Conservation (phyloP, 306 rosid species). For the Gastrolobium bilobum region DNA sequence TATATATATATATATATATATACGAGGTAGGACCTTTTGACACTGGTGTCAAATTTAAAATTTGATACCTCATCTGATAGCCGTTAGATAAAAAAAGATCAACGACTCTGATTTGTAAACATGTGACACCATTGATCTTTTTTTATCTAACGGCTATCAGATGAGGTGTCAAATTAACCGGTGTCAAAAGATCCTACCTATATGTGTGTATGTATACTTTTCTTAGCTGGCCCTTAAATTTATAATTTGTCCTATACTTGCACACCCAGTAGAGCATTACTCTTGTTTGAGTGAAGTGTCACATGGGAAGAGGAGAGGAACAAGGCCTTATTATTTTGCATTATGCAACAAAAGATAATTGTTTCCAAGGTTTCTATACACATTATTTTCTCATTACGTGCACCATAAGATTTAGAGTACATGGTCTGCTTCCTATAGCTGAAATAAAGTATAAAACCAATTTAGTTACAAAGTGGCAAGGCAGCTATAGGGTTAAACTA, state of each 20-base stretch:
- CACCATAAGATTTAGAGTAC: conserved; percentile 24
- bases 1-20: too few relatives aligned
- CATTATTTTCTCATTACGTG: conserved; percentile 33
- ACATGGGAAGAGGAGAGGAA: conserved; percentile 15
- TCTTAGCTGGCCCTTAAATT: conserved; percentile 30
- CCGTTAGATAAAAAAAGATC: too few relatives aligned
- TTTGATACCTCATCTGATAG: too few relatives aligned
- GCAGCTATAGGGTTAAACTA: not conserved
- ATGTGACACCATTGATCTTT: too few relatives aligned
- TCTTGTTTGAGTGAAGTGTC: conserved; percentile 13
- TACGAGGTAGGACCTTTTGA: too few relatives aligned
- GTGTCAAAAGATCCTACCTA: too few relatives aligned
- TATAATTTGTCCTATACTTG: conserved; percentile 21
- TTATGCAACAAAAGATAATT: conserved; percentile 34
- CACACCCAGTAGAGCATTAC: not conserved
- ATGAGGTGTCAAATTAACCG: too few relatives aligned
- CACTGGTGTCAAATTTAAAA: too few relatives aligned
- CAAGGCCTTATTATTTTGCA: conserved; percentile 32
- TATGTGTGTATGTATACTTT: too few relatives aligned
- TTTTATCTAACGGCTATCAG: too few relatives aligned
- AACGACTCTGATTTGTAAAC: too few relatives aligned
- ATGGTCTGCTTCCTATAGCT: not conserved
- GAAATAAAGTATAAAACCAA: not conserved
- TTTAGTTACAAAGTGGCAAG: not conserved
- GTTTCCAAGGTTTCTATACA: conserved; percentile 3